Base-by-base conservation (phyloP, 129 eudicot species). In the Flaveria linearis region DNA sequence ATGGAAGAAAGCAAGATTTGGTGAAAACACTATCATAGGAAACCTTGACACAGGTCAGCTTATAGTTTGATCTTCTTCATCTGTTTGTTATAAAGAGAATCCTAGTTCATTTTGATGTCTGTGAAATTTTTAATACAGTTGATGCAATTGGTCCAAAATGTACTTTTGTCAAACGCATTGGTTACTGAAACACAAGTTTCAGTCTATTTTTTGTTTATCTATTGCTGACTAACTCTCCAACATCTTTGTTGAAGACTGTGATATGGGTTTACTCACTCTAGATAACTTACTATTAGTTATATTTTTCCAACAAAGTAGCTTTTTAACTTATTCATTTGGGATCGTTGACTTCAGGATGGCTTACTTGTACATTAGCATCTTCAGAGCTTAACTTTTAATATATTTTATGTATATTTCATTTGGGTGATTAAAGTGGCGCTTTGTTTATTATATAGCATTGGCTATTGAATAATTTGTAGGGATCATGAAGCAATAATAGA, bases 11-110 rank as follows among this genome's bases (percentile, higher is more conserved):
- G 97, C 98, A 9, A 85, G 87, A 80, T 91, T 85, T 53, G 98
- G 98, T 16, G 90, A 91, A 87, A 87, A 91, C 60, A 76, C 85
- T 12, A 94, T 94, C 78, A 94, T 94, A 52, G 98, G 81, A 82
- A 94, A 94, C 82, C 93, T 94, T 78, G 98, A 94, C 68, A 90
- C 98, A 67, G 98, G 98, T 94, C 43, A 68, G 89, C 66, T 46
- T n/a, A 23, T 8, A 52, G 49, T 39, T 20, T 70, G 55, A 68
- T 28, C 25, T 64, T 65, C 49, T 45, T 45, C 49, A 45, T 45
- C 49, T 45, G 12, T 45, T 45, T 45, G 49, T 45, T 8, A 28
- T 13, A 17, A 17, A 53, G 58, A 74, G 41, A 25, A 9, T 76
- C 52, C 51, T 17, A 64, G 65, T 66, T 79, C 60, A 61, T 62